Evolutionary conservation across 345 rosid species (phyloP), one percentile per base, ranked within the genome.

Genomic region (Syzygium oleosum): DNA sequence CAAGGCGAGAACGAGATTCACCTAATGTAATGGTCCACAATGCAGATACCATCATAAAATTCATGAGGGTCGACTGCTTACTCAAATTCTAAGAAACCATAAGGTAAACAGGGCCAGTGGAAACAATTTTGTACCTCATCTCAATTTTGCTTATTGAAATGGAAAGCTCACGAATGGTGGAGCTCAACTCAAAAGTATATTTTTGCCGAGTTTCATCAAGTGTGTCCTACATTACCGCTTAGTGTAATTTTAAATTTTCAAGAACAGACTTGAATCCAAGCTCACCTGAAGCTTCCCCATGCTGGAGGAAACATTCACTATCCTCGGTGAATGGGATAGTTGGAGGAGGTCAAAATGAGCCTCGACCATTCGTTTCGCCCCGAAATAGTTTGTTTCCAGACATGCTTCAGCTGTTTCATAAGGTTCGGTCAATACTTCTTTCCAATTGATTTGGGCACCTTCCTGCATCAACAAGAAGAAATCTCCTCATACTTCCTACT

Each of bases 301-400:
- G 84, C 63, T 10, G 27, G 94, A 92, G 49, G 94, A 92, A 51
- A 94, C 88, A 88, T 77, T 94, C 84, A 92, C 94, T 61, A 94
- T 91, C 86, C 92, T 91, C 10, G 93, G 77, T 29, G 78, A 65
- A 65, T 31, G 17, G 22, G 78, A 65, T 15, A 65, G 78, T 65
- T 65, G 78, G 22, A 65, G 78, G 78, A 65, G 78, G 43, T 65
- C 78, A 65, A 65, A 31, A 65, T 83, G 54, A 83, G 85, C 85
- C 34, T 83, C 54, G 31, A 83, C 53, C 85, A 49, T 83, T 83
- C 85, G 52, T 83, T 52, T 41, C 54, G 85, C 85, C 34, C 52
- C 52, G 52, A 43, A 83, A 83, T 83, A 83, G 54, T 43, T 83
- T 15, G 85, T 83, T 25, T 83, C 85, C 85, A 83, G 1, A 22